Base-by-base conservation (phyloP, 805 yeast genomes). In the Lipomyces mesembrius region DNA sequence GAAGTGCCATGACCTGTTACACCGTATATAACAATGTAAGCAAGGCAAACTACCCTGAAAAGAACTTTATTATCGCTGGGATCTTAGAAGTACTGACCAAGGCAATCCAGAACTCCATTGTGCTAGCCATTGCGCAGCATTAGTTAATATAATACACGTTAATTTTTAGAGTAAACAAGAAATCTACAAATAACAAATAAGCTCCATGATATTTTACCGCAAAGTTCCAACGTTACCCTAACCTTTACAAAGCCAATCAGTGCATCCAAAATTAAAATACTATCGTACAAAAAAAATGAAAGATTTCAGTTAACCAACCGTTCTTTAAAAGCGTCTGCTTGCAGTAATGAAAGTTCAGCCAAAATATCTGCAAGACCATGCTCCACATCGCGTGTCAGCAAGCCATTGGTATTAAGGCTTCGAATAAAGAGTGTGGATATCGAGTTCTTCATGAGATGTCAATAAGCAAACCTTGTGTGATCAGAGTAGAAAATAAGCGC, bases 391-490 rank as follows among this genome's bases (percentile, higher is more conserved):
- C 7, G 27, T 22, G 29, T 29, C n/a, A 52, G 20, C 34, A 29
- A 29, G n/a, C 55, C 55, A 52, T 52, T 52, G 34, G 34, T 5
- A 52, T 52, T 52, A 25, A 52, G 55, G 55, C 55, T 52, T 25
- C 78, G 73, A 35, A 75, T 32, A 60, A 72, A 75, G 63, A 76
- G 59, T 53, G 75, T 69, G 20, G 75, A 59, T 46, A 75, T 22
- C n/a, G 77, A 71, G 59, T 76, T 76, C 69, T 75, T n/a, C n/a
- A 22, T 25, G 9, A 29, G 32, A 51, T 46, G 32, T 57, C 20
- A 22, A 25, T 57, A 35, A 43, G 43, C 52, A 17, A 43, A n/a
- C 8, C 9, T 43, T 43, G 22, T 6, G 22, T 12, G 20, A 43
- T 2, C 11, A 17, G 20, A 17, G 49, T 43, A 43, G 22, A 43